phyloP scores from a whole-genome alignment of 805 yeast species.

The Candida tallmaniae region DNA sequence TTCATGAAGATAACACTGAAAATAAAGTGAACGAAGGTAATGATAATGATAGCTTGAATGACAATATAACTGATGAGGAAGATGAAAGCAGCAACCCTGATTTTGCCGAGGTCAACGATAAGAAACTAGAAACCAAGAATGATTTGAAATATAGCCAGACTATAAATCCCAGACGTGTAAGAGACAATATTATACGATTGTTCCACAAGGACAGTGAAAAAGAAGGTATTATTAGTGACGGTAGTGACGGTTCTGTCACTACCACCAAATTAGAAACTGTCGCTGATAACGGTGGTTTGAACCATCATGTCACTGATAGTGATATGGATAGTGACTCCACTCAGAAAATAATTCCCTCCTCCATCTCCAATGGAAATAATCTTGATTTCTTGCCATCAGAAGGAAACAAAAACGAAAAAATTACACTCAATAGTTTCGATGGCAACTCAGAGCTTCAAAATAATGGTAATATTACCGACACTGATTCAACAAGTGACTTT shows the following conservation, averaged over 20 bases:
- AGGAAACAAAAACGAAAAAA: background rate
- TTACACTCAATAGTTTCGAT: background rate
- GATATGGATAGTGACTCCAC: conserved; percentile 8
- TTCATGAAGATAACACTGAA: conserved; percentile 17
- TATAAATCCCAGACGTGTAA: conserved; percentile 7
- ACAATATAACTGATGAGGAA: background rate
- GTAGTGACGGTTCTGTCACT: conserved; percentile 11
- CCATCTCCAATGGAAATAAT: background rate
- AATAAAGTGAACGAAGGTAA: conserved; percentile 1
- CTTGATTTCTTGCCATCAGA: background rate
- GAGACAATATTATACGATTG: conserved; percentile 8
- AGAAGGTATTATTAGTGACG: conserved; percentile 9
- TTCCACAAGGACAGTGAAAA: conserved; percentile 10
- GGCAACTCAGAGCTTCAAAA: background rate
- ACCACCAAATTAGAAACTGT: conserved; percentile 8
- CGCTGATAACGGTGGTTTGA: background rate
- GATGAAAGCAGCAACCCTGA: background rate
- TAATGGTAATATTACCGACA: background rate
- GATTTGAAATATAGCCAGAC: conserved; percentile 9
- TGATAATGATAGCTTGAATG: conserved; percentile 1
- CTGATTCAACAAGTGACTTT: conserved; percentile 1
- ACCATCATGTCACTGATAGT: background rate
- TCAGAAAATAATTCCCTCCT: conserved; percentile 3
- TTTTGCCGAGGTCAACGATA: no score
- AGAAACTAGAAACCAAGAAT: background rate